Conservation (phyloP, 164 flowering plant genomes). For the Akebia trifoliata region DNA sequence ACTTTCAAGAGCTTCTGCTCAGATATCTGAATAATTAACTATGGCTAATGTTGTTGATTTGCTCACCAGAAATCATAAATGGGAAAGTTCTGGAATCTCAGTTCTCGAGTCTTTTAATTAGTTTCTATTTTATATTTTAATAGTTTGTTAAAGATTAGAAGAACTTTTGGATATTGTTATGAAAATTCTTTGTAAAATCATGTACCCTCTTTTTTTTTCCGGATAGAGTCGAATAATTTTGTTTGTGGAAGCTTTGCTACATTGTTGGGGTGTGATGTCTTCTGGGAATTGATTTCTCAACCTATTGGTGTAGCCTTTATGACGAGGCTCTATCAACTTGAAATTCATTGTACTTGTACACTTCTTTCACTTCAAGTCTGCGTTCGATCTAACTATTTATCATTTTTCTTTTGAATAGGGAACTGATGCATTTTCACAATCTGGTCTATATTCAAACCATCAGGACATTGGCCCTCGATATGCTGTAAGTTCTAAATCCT, state of each 20-base stretch:
- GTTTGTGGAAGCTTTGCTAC: too few species aligned
- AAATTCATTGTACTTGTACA: neutral
- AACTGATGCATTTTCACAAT: slow-evolving; percentile 97
- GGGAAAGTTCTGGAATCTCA: too few species aligned
- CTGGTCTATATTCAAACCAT: slow-evolving; percentile 94
- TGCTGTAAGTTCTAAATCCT: slow-evolving; percentile 54
- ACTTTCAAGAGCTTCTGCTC: neutral
- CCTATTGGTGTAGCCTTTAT: too few species aligned
- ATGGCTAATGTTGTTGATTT: too few species aligned
- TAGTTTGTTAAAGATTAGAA: neutral
- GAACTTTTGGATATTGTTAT: neutral
- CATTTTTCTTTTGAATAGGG: slow-evolving; percentile 41
- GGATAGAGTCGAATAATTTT: too few species aligned
- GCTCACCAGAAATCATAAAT: too few species aligned
- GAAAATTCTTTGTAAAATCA: neutral
- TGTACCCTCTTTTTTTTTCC: too few species aligned
- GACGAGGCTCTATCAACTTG: too few species aligned
- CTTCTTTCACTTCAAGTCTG: neutral
- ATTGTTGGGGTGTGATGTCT: too few species aligned
- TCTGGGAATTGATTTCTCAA: too few species aligned
- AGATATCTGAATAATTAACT: neutral
- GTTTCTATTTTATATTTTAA: neutral
- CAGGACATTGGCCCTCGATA: slow-evolving; percentile 98
- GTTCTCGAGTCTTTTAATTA: too few species aligned
- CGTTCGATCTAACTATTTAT: neutral